Base-by-base conservation (phyloP, 805 yeast genomes). In the Candida schatavii region DNA sequence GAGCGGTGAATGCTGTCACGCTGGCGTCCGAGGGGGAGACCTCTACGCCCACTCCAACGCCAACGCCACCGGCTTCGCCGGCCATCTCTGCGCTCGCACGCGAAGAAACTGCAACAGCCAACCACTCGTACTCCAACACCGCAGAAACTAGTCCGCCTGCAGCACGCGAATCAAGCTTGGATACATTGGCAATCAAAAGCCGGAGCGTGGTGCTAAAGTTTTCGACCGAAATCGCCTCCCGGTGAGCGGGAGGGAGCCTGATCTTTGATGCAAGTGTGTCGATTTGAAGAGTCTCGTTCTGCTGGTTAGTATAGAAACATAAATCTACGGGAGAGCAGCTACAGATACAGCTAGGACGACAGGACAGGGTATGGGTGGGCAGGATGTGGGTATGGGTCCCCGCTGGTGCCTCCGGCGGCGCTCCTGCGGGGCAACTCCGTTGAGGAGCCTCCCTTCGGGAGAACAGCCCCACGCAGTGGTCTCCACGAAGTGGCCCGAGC, bases 71-170 rank as follows among this genome's bases (percentile, higher is more conserved):
- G 13, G 48, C 39, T 4, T 52, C 52, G 5, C 33, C 35, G n/a
- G 45, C 46, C 13, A 43, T 23, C 15, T 47, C 36, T 3, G 45
- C 33, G 4, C 74, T 68, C 26, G 73, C 51, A 23, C 11, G 10
- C 11, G 27, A 23, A 23, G 27, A 23, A 7, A 11, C 27, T 18
- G 62, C 67, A 55, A 29, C 35, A 15, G 15, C 10, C 7, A 82
- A 70, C 93, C 95, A 88, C 43, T 72, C 69, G 48, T 84, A 72
- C 45, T 70, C 75, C 37, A 89, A 71, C 25, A 90, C 67, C 17
- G 89, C 73, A 29, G 75, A 64, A 32, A 89, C 76, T 38, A 88
- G 66, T 11, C 72, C 55, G 41, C 66, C 65, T 44, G 84, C 72
- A 19, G 72, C 55, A 29, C 71, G 68, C 42, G 78, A 75, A 51